Evolutionary conservation across 2,329 filamentous ascomycete species (phyloP).

Genomic region (Lomentospora prolificans): DNA sequence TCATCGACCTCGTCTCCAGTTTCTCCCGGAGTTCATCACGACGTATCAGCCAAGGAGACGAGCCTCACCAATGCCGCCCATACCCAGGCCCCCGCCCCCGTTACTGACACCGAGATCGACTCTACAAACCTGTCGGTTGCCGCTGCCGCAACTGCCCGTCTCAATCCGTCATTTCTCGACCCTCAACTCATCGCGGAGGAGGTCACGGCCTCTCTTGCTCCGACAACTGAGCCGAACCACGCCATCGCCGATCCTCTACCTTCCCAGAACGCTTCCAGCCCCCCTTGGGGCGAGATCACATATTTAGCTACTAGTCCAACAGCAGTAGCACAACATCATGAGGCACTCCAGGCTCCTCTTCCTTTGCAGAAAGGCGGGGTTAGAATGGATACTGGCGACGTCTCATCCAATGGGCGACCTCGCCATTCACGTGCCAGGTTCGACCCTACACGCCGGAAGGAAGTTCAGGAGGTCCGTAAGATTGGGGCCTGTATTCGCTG

Average conservation of each 20-base stretch:
- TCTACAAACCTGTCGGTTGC: slow-evolving; percentile 44
- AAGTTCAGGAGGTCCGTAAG: slow-evolving; percentile 56
- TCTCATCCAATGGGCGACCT: slow-evolving; percentile 33
- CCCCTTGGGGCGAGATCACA: slow-evolving; percentile 45
- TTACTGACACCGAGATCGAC: slow-evolving; percentile 19
- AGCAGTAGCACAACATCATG: slow-evolving; percentile 5
- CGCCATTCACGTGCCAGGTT: slow-evolving; percentile 49
- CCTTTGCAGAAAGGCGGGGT: slow-evolving; percentile 35
- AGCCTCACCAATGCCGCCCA: neutral
- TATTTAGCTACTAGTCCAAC: slow-evolving; percentile 28
- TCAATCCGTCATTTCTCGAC: slow-evolving; percentile 45
- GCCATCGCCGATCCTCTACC: slow-evolving; percentile 16
- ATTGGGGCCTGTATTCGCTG: slow-evolving; percentile 58
- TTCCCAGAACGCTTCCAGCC: slow-evolving; percentile 15
- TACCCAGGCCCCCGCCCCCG: neutral
- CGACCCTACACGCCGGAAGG: slow-evolving; percentile 46
- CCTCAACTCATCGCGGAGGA: slow-evolving; percentile 30
- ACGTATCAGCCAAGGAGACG: neutral
- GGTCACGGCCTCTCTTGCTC: slow-evolving; percentile 18
- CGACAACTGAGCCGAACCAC: slow-evolving; percentile 15
- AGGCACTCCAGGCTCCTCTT: slow-evolving; percentile 18
- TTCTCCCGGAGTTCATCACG: neutral
- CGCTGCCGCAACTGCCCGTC: slow-evolving; percentile 44
- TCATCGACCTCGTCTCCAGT: neutral
- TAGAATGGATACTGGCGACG: slow-evolving; percentile 39